These are phyloP conservation scores for Xylariaceae sp. DNA, from an alignment of 2,329 filamentous ascomycete species.

Conservation along the genomic window DNA sequence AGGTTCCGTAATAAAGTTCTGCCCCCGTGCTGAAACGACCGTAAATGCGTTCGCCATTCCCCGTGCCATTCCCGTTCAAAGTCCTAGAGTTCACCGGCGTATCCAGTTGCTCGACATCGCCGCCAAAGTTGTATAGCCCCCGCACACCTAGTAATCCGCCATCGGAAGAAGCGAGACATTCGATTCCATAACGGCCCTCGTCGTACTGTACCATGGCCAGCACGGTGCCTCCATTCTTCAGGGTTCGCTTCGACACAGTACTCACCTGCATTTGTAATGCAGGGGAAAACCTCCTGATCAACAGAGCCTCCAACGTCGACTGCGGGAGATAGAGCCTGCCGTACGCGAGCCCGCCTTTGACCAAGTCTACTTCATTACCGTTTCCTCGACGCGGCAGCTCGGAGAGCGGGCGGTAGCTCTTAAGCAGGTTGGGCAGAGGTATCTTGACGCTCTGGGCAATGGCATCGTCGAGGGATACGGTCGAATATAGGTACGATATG, in stretches of 20 bases:
- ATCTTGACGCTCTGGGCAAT: conserved; percentile 73
- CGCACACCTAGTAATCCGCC: conserved; percentile 85
- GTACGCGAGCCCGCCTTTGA: conserved; percentile 66
- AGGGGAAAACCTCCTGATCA: conserved; percentile 76
- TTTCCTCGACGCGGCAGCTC: conserved; percentile 49
- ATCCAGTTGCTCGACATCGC: conserved; percentile 55
- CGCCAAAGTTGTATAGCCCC: conserved; percentile 92
- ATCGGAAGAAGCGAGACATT: conserved; percentile 90
- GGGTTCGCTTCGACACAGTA: conserved; percentile 70
- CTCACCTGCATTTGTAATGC: conserved; percentile 80
- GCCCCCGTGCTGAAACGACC: conserved; percentile 88
- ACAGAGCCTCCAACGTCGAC: conserved; percentile 83
- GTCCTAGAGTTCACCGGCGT: conserved; percentile 17
- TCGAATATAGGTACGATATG: conserved; percentile 96
- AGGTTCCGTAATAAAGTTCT: conserved; percentile 91
- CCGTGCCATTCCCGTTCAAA: conserved; percentile 26
- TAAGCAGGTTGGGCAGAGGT: conserved; percentile 75
- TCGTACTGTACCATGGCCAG: conserved; percentile 79
- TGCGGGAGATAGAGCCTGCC: conserved; percentile 81
- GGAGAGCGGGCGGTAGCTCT: conserved; percentile 79
- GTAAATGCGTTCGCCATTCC: conserved; percentile 61
- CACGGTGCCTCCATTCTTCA: conserved; percentile 76
- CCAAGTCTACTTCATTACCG: conserved; percentile 25
- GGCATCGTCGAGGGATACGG: conserved; percentile 70
- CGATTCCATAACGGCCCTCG: conserved; percentile 81